Evolutionary conservation across 306 rosid species (phyloP).

Genomic region (Sphenostylis stenocarpa): DNA sequence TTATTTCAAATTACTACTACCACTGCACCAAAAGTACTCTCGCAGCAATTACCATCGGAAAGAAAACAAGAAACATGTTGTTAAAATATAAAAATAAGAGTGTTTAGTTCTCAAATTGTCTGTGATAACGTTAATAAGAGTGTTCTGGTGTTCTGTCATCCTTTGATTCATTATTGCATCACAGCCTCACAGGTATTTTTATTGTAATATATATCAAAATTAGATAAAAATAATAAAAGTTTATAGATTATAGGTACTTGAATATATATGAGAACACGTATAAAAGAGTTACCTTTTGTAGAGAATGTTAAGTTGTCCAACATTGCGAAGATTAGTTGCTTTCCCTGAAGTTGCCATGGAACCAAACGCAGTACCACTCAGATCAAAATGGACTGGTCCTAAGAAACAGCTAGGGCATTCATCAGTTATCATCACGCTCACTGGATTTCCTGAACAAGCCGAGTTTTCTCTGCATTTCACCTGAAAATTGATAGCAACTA

Average conservation of each 20-base stretch:
- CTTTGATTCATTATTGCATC: no score
- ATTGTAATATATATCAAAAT: no score
- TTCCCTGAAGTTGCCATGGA: slow-evolving; percentile 56
- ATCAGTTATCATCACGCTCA: slow-evolving; percentile 53
- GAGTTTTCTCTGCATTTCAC: slow-evolving; percentile 52
- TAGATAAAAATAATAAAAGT: no score
- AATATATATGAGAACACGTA: no score
- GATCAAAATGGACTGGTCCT: slow-evolving; percentile 51
- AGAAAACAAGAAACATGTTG: no score
- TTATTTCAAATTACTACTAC: neutral
- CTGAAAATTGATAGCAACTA: slow-evolving; percentile 8
- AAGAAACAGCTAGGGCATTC: slow-evolving; percentile 46
- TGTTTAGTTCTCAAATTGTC: no score
- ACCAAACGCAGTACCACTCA: slow-evolving; percentile 73
- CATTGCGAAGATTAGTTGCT: slow-evolving; percentile 41
- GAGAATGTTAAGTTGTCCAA: slow-evolving; percentile 49
- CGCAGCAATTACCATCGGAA: no score
- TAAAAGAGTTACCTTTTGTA: slow-evolving; percentile 41
- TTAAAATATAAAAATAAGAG: no score
- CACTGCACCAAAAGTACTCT: neutral
- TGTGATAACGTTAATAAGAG: no score
- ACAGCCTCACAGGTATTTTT: no score
- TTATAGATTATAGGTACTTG: no score
- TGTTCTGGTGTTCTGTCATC: no score
- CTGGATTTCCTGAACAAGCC: slow-evolving; percentile 55